phyloP scores from a whole-genome alignment of 371 early-diverging fungal genomes.

The Mucor velutinosus region DNA sequence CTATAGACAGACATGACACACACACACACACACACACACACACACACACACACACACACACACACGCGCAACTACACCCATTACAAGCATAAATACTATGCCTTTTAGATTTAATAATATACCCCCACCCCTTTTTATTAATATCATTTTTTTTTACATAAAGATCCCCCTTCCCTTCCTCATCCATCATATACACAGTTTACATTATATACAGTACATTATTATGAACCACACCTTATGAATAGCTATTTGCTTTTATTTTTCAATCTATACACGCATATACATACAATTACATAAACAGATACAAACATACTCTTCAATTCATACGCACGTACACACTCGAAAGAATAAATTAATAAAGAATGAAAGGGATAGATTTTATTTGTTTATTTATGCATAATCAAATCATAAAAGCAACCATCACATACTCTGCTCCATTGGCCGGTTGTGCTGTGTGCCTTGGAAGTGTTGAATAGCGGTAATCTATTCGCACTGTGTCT shows the following conservation, averaged over 20 bases:
- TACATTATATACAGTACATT: neutral
- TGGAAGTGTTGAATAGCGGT: conserved; percentile 33
- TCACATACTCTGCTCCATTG: conserved; percentile 51
- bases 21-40: too few species aligned
- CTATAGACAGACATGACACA: neutral
- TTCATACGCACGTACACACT: neutral
- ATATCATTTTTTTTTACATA: neutral
- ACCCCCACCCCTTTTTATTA: neutral
- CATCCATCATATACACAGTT: neutral
- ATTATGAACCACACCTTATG: neutral
- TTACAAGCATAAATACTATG: conserved; percentile 2
- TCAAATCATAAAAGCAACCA: conserved; percentile 38
- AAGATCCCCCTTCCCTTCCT: neutral
- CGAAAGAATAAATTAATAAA: neutral
- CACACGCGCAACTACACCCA: neutral
- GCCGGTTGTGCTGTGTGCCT: conserved; percentile 8
- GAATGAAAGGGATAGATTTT: neutral
- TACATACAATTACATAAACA: neutral
- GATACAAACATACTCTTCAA: neutral
- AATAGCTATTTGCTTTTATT: neutral
- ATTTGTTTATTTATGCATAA: conserved; percentile 19
- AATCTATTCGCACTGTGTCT: conserved; percentile 42
- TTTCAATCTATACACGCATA: neutral
- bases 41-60: too few species aligned
- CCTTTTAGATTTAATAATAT: neutral